Evolutionary conservation across 163 green algal genomes (phyloP), one percentile per base, ranked within the genome.

Genomic region (Scenedesmus sp.): DNA sequence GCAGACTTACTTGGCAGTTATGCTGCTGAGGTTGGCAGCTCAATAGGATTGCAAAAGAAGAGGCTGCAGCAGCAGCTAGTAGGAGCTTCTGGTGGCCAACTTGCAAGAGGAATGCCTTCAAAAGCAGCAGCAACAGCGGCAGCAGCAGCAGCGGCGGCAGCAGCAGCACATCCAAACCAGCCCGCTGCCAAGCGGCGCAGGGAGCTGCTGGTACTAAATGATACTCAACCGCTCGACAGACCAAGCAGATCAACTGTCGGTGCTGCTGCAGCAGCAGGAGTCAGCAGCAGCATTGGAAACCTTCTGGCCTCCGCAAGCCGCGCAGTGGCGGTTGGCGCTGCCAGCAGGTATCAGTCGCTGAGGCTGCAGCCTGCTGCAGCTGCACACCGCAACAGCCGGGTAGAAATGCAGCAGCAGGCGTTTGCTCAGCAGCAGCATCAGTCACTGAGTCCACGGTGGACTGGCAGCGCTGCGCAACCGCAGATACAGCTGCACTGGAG

Each of bases 61-160:
- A 23, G n/a, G 34, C n/a, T 20, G 56, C 54, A 59, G 23, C 54
- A 59, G 67, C 67, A 73, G 52, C 62, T 26, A 73, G 74, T 12
- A 79, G 84, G 15, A 34, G 34, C 2, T 57, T 46, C 34, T 46
- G 34, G 34, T 46, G 34, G 67, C n/a, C 86, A 85, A 16, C 46
- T 76, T 18, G 34, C 34, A 20, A 70, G 52, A 20, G 13, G 64
- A 73, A 46, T 91, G 60, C 46, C 52, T 23, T 15, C 64, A 57
- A 1, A 74, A 52, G 55, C n/a, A 1, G 20, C 55, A 89, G 60
- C 62, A 89, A 60, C 84, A 82, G 54, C 67, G 76, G 86, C 18
- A 82, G 84, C 46, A 85, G 86, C 86, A 46, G 67, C 66, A 70
- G 86, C 66, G 57, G 86, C 86, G 74, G 86, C 67, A 70, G 67